phyloP scores from a whole-genome alignment of 2,329 filamentous ascomycete species.

The Aspergillus aculeatinus region DNA sequence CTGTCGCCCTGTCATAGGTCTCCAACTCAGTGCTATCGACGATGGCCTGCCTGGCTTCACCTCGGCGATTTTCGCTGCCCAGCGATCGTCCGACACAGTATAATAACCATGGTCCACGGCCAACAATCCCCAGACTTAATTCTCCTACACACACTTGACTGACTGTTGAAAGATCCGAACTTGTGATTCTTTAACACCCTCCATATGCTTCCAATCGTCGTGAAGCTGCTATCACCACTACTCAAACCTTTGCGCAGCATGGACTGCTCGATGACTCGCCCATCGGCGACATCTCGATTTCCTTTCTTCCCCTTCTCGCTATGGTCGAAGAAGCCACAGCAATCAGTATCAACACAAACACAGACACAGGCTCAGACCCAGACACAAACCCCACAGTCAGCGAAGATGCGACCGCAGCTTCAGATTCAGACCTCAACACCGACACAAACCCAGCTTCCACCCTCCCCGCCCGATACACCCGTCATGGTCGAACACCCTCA shows the following conservation, averaged over 20 bases:
- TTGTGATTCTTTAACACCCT: neutral
- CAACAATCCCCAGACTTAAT: neutral
- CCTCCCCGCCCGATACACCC: neutral
- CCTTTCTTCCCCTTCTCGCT: slow-evolving; percentile 17
- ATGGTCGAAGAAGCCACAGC: slow-evolving; percentile 11
- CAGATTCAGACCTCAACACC: neutral
- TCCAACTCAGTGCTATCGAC: neutral
- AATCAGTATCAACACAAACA: slow-evolving; percentile 5
- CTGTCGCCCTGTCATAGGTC: slow-evolving; percentile 13
- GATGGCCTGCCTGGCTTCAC: slow-evolving; percentile 1
- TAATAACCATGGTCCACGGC: slow-evolving; percentile 1
- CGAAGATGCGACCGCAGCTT: neutral
- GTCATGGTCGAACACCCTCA: neutral
- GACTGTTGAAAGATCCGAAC: neutral
- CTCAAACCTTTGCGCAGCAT: slow-evolving; percentile 15
- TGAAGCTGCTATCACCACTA: slow-evolving; percentile 9
- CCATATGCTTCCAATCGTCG: slow-evolving; percentile 13
- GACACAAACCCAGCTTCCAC: neutral
- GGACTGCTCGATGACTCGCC: slow-evolving; percentile 15
- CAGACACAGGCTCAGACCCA: slow-evolving; percentile 6
- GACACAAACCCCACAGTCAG: neutral
- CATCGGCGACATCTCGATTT: slow-evolving; percentile 15
- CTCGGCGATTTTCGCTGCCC: slow-evolving; percentile 4
- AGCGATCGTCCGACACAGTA: neutral
- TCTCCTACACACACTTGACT: neutral